These are phyloP conservation scores for Pyrus hybrid DNA, from an alignment of 331 rosid species.

Conservation along the genomic window DNA sequence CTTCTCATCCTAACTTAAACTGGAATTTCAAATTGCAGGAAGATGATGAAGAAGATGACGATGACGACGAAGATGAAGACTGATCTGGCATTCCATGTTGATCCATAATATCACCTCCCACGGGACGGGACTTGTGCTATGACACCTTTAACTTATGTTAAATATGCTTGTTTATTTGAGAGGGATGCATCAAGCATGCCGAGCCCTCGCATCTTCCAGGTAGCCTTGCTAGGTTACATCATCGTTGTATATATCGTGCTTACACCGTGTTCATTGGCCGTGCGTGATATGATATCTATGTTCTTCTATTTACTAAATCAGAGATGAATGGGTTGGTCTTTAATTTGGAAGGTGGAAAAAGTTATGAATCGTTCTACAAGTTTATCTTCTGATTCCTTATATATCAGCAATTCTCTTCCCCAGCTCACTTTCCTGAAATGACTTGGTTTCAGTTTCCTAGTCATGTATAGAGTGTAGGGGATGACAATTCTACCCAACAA, in stretches of 20 bases:
- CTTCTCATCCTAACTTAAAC: background rate
- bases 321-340: background rate
- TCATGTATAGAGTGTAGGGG: background rate
- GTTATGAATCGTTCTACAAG: background rate
- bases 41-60: slow-evolving; percentile 1
- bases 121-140: background rate
- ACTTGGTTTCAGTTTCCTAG: background rate
- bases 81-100: background rate
- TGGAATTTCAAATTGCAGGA: slow-evolving; percentile 2
- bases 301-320: background rate
- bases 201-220: slow-evolving; percentile 6
- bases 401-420: background rate
- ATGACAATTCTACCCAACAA: background rate
- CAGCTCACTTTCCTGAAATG: background rate
- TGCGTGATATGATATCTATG: background rate
- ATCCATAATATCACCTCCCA: background rate
- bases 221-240: slow-evolving; percentile 1
- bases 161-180: slow-evolving; percentile 3
- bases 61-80: slow-evolving; percentile 7
- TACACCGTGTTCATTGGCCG: background rate
- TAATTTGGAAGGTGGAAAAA: background rate
- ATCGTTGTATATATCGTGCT: background rate
- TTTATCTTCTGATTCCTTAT: background rate
- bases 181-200: background rate
- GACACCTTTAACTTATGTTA: background rate